Percentiles rank a stretch among this genome's conserved stretches.
Evolutionary conservation across 1,139 yeast species (phyloP).

Genomic region (Geotrichum klebahnii): DNA sequence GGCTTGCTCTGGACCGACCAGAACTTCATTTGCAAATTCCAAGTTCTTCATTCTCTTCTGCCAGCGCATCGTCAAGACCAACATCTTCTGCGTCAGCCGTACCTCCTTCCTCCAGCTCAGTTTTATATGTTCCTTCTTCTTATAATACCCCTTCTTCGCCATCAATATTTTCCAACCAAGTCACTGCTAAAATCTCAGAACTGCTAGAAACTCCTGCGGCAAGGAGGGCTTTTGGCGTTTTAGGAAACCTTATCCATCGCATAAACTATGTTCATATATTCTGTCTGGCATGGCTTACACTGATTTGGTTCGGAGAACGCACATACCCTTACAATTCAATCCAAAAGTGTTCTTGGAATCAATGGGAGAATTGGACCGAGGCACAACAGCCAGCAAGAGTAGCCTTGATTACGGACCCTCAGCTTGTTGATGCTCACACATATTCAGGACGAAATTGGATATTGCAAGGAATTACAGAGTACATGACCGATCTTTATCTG

Average conservation of each 20-base stretch:
- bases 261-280: slow-evolving; percentile 24
- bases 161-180: not conserved
- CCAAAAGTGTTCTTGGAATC: slow-evolving; percentile 55
- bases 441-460: slow-evolving; percentile 43
- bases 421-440: slow-evolving; percentile 74
- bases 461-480: slow-evolving; percentile 38
- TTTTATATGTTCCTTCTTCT: not conserved
- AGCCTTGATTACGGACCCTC: slow-evolving; percentile 86
- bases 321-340: slow-evolving; percentile 50
- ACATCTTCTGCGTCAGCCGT: not conserved
- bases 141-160: not conserved
- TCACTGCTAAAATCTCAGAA: not conserved
- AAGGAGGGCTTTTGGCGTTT: not conserved
- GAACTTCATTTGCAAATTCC: slow-evolving; percentile 15
- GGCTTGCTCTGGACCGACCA: slow-evolving; percentile 6
- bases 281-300: slow-evolving; percentile 46
- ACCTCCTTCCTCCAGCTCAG: not conserved
- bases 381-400: slow-evolving; percentile 51
- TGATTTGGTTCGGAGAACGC: slow-evolving; percentile 60
- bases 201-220: slow-evolving; percentile 2
- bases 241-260: not conserved
- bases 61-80: not conserved
- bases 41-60: slow-evolving; percentile 1
- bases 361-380: slow-evolving; percentile 55
- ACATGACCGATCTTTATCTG: slow-evolving; percentile 67